phyloP scores from a whole-genome alignment of 2,329 filamentous ascomycete genomes.

The Orbilia quercus region DNA sequence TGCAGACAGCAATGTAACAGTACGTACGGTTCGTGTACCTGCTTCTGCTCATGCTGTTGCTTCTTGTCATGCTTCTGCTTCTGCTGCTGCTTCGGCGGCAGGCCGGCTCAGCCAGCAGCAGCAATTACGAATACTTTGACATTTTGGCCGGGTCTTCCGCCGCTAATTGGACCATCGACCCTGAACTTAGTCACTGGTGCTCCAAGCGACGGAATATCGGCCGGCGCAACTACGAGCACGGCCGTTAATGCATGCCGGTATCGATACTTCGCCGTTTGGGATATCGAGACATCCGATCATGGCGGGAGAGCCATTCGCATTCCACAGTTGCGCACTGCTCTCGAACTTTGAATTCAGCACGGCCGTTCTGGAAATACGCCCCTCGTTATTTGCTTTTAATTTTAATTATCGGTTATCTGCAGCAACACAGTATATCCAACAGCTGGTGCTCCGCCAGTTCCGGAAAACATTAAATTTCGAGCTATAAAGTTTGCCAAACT shows the following conservation, averaged over 20 bases:
- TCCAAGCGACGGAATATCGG: conserved; percentile 30
- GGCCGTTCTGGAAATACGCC: not conserved
- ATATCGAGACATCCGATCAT: not conserved
- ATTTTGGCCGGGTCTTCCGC: conserved; percentile 37
- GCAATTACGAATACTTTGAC: conserved; percentile 37
- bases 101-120: conserved; percentile 24
- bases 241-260: not conserved
- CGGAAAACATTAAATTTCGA: too few species aligned
- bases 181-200: conserved; percentile 8
- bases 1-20: not conserved
- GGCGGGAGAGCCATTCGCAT: conserved; percentile 2
- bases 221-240: conserved; percentile 40
- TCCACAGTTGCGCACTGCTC: too few species aligned
- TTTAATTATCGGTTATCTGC: too few species aligned
- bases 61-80: too few species aligned
- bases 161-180: conserved; percentile 25
- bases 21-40: not conserved
- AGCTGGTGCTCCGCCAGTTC: too few species aligned
- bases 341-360: too few species aligned
- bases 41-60: not conserved
- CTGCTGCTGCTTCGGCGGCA: conserved; percentile 17
- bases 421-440: too few species aligned
- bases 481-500: too few species aligned
- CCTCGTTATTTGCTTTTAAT: too few species aligned
- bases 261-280: not conserved